Base-by-base conservation (phyloP, 176 grass and related monocot genomes). In the Urochloa ruziziensis region DNA sequence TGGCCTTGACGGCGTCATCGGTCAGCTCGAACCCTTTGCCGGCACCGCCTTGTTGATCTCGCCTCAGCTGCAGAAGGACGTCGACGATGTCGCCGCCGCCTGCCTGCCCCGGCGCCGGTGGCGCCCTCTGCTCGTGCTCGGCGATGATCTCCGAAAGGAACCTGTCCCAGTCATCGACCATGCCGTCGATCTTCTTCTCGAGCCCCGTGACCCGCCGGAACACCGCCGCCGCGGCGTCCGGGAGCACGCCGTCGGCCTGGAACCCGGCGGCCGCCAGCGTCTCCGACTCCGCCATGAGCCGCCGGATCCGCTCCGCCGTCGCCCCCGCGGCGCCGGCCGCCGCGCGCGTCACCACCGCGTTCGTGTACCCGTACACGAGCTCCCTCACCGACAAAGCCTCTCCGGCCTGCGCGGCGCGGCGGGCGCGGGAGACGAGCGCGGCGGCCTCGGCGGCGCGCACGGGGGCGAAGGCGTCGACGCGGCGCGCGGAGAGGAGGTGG, bases 351-450 rank as follows among this genome's bases (percentile, higher is more conserved):
- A 72, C 25, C 25, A 72, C 69, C 43, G 69, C 39, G 48, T 91
- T 91, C 19, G 85, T 76, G 82, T 91, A 91, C 4, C 74, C 85
- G 78, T 81, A 88, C 49, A 91, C 73, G 42, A 72, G 75, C 48
- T 91, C 81, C 72, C 53, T 84, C 60, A 91, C 39, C 27, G 67
- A 46, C 42, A 90, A 73, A 21, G 81, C 58, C 0, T 80, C 70
- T 33, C 43, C 69, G 2, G 53, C 43, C 36, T 28, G 28, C 6
- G 80, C 75, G 67, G 40, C 39, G 21, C 53, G 53, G 29, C 5
- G 10, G 28, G 27, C 6, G 56, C 37, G 28, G 7, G 43, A 34
- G 30, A 73, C 52, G 6, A 79, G 75, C 37, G 33, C 10, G 0
- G 69, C 78, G 17, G 83, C 67, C 73, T 87, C 89, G 11, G 86